Percentiles rank a stretch among this genome's conserved stretches.
Conservation (phyloP, 305 asterid species). For the Salvia sclarea region DNA sequence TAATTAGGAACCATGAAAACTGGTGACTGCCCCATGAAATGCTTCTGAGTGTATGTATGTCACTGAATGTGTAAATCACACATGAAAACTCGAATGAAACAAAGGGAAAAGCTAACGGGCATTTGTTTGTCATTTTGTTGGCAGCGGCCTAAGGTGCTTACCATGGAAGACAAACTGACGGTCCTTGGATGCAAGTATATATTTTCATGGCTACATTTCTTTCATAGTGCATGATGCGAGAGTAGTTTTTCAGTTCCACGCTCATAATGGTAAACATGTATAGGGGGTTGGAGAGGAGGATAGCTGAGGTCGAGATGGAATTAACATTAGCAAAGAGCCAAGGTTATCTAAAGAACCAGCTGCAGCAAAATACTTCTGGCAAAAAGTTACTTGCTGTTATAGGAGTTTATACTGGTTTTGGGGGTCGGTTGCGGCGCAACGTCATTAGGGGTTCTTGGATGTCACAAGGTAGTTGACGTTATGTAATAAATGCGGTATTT, state of each 20-base stretch:
- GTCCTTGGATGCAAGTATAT: slow-evolving; percentile 91
- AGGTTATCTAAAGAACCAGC: slow-evolving; percentile 82
- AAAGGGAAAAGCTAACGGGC: slow-evolving; percentile 3
- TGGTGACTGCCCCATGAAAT: slow-evolving; percentile 1
- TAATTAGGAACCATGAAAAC: not conserved
- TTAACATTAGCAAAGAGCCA: slow-evolving; percentile 91
- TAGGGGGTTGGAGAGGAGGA: slow-evolving; percentile 76
- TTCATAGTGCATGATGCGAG: slow-evolving; percentile 15
- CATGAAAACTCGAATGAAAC: not conserved
- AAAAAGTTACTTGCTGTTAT: slow-evolving; percentile 81
- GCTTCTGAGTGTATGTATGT: slow-evolving; percentile 1
- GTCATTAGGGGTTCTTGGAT: slow-evolving; percentile 84
- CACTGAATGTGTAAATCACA: not conserved
- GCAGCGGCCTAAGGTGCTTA: slow-evolving; percentile 80
- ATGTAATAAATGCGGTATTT: not conserved
- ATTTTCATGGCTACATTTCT: slow-evolving; percentile 26
- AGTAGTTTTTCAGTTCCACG: not conserved
- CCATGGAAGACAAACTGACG: slow-evolving; percentile 90
- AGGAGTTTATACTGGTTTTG: slow-evolving; percentile 95
- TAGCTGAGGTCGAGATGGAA: slow-evolving; percentile 95
- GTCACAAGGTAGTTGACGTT: slow-evolving; percentile 59
- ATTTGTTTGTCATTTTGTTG: slow-evolving; percentile 25
- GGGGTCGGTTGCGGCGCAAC: slow-evolving; percentile 76
- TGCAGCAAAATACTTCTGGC: slow-evolving; percentile 41
- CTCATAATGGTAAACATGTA: slow-evolving; percentile 19